A percentile compares a stretch with the other conserved stretches of the same genome.
phyloP scores from a whole-genome alignment of 768 basidiomycete genomes.

The Phaeolepiota aurea region DNA sequence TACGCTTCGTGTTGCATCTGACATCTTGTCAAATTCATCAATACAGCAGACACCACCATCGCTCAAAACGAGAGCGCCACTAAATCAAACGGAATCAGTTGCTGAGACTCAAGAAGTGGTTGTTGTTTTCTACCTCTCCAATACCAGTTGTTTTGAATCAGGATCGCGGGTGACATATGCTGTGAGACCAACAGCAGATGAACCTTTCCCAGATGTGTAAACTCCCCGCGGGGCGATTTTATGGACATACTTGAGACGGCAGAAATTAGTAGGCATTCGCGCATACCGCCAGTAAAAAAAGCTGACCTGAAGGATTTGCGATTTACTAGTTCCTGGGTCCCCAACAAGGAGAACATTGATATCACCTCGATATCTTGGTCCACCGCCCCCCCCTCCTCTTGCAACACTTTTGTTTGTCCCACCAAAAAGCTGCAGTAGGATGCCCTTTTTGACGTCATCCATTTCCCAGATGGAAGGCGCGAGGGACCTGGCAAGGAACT shows the following conservation, averaged over 20 bases:
- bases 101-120: not conserved
- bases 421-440: constrained; percentile 91
- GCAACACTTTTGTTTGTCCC: constrained; percentile 96
- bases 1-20: constrained; percentile 92
- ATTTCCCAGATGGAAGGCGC: constrained; percentile 97
- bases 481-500: constrained; percentile 72
- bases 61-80: constrained; percentile 89
- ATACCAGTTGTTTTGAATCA: constrained; percentile 94
- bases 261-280: constrained; percentile 1
- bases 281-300: not conserved
- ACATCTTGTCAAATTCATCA: constrained; percentile 99
- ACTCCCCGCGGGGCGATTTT: constrained; percentile 98
- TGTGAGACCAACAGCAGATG: constrained; percentile 96
- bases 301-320: constrained; percentile 83
- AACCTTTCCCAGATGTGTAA: constrained; percentile 96
- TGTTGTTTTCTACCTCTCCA: constrained; percentile 71
- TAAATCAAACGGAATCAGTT: constrained; percentile 17
- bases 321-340: constrained; percentile 96
- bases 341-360: constrained; percentile 97
- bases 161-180: constrained; percentile 98
- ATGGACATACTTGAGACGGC: constrained; percentile 76
- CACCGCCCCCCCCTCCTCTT: constrained; percentile 89
- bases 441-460: constrained; percentile 99
- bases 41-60: constrained; percentile 98
- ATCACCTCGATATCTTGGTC: constrained; percentile 94